Evolutionary conservation across 2,329 filamentous ascomycete species (phyloP), one percentile per base, ranked within the genome.

Genomic region (Orbilia oligospora): DNA sequence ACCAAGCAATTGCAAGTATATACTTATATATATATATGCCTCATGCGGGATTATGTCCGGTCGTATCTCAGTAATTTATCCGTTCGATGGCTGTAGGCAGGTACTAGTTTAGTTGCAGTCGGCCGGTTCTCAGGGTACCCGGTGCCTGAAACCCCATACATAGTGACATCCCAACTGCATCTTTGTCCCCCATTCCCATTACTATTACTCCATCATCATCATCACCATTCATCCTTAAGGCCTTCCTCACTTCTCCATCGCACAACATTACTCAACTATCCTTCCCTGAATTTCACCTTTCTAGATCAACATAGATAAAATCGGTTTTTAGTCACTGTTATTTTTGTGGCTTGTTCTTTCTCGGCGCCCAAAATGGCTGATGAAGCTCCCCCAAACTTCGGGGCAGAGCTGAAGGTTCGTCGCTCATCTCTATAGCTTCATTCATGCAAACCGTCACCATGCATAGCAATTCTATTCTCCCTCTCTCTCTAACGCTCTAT

Each of bases 321-420:
- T 3, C 33, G 8, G 10, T 36, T 36, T 36, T 4, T 12, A 36
- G 33, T 36, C 33, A 9, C 33, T 12, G 10, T 36, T n/a, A n/a
- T n/a, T n/a, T n/a, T 9, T 36, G 33, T 36, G 5, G 6, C 33
- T 36, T 30, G 27, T 30, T 30, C 27, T 30, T 30, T 30, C 16
- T 20, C 18, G 4, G n/a, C 22, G 10, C 48, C 48, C 20, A 66
- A 77, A 14, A 78, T 78, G 85, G 48, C 48, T 12, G 89, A 93
- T 85, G 93, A 97, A 82, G 90, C 89, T 84, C 88, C 90, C 86
- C 93, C 93, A 83, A 93, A 93, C 83, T 97, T 98, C 86, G 95
- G 95, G 86, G 90, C 91, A 75, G 94, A 97, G 87, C 88, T 98
- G 84, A 97, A 97, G 91, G 93, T 94, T 51, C 58, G 81, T 85